A percentile compares a stretch with the other conserved stretches of the same genome.
phyloP scores from a whole-genome alignment of 495 filamentous ascomycete species.

The Pyronema omphalodes region DNA sequence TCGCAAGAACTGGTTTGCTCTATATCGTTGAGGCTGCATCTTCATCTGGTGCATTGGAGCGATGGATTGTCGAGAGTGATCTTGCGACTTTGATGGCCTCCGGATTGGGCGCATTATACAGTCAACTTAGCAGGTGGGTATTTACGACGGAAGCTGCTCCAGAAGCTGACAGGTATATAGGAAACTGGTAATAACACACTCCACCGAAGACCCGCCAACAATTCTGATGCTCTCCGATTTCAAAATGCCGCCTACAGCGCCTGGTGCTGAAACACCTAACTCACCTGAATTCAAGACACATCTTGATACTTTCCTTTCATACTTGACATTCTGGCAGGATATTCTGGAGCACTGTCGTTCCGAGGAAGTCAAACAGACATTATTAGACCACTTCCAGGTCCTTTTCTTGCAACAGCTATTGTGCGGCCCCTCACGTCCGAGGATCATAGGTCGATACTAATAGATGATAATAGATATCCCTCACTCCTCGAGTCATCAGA shows the following conservation, averaged over 20 bases:
- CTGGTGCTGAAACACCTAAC: constrained; percentile 50
- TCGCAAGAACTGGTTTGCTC: constrained; percentile 85
- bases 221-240: constrained; percentile 79
- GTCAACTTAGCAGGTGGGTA: constrained; percentile 66
- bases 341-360: constrained; percentile 89
- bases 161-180: constrained; percentile 13
- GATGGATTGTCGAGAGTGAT: constrained; percentile 94
- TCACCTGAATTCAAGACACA: constrained; percentile 54
- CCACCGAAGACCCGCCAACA: constrained; percentile 48
- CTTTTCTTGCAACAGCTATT: constrained; percentile 88
- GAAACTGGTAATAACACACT: constrained; percentile 44
- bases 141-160: constrained; percentile 9
- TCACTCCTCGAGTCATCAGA: constrained; percentile 93
- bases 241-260: constrained; percentile 37
- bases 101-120: constrained; percentile 85
- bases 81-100: constrained; percentile 93
- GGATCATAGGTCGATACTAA: background rate
- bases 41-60: constrained; percentile 60
- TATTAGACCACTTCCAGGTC: constrained; percentile 93
- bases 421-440: constrained; percentile 32
- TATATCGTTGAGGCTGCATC: constrained; percentile 92
- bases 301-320: constrained; percentile 84
- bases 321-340: constrained; percentile 94
- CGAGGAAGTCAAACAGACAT: constrained; percentile 69
- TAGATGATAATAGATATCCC: constrained; percentile 47